A percentile compares a stretch with the other conserved stretches of the same genome.
phyloP scores from a whole-genome alignment of 768 basidiomycete genomes.

The Tephrocybe sp. region DNA sequence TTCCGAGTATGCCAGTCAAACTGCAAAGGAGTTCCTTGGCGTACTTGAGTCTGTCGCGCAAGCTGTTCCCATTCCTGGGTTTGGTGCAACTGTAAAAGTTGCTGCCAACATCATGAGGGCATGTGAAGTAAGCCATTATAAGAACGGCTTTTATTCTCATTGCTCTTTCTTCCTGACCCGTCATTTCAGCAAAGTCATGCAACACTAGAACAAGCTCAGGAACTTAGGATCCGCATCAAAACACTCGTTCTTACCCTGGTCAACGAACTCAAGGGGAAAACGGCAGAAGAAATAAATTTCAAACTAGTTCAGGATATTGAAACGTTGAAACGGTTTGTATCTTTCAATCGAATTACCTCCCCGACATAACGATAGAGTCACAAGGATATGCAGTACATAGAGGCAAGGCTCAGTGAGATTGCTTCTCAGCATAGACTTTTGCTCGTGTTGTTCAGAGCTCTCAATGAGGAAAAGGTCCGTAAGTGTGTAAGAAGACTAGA shows the following conservation, averaged over 20 bases:
- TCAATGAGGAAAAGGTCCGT: background rate
- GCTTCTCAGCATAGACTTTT: background rate
- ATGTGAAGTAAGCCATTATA: slow-evolving; percentile 13
- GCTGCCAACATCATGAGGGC: slow-evolving; percentile 1
- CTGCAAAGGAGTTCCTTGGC: slow-evolving; percentile 5
- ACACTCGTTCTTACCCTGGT: slow-evolving; percentile 6
- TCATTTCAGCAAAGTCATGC: slow-evolving; percentile 3
- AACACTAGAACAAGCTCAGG: slow-evolving; percentile 6
- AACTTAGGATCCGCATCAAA: slow-evolving; percentile 11
- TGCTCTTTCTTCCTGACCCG: background rate
- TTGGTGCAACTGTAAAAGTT: background rate
- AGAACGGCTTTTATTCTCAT: too few species aligned
- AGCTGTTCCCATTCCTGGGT: slow-evolving; percentile 6
- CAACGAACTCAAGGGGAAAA: slow-evolving; percentile 12
- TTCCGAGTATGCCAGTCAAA: slow-evolving; percentile 1
- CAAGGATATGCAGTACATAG: background rate
- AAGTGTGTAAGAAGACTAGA: slow-evolving; percentile 2
- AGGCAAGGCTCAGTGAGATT: background rate
- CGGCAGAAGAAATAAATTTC: background rate
- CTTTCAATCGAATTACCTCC: background rate
- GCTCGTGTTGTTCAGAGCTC: background rate
- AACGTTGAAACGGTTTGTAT: background rate
- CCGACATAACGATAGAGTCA: background rate
- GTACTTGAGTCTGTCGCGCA: slow-evolving; percentile 4
- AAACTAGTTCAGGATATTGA: slow-evolving; percentile 1